Evolutionary conservation across 352 stramenopile genomes (phyloP).

Genomic region (Phytophthora aleatoria): DNA sequence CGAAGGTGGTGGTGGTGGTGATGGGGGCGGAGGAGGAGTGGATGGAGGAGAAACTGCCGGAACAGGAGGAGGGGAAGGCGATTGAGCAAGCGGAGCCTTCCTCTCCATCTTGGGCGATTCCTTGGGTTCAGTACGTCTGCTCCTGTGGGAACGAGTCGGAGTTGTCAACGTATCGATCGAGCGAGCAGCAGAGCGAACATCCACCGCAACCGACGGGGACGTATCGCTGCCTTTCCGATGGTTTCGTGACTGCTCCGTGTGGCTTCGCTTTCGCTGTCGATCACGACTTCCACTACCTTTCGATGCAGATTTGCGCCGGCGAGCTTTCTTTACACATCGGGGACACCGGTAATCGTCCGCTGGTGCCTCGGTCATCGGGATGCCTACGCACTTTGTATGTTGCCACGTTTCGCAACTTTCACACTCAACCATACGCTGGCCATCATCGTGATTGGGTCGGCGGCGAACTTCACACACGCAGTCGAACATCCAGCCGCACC

Average conservation of each 20-base stretch:
- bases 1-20: conserved; percentile 30
- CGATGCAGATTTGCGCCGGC: conserved; percentile 22
- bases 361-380: conserved; percentile 55
- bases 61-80: conserved; percentile 20
- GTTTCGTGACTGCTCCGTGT: conserved; percentile 8
- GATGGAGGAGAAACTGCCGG: conserved; percentile 23
- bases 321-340: conserved; percentile 45
- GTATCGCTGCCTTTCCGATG: conserved; percentile 25
- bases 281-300: conserved; percentile 26
- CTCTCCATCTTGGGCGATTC: conserved; percentile 25
- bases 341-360: conserved; percentile 64
- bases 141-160: conserved; percentile 24
- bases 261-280: conserved; percentile 27
- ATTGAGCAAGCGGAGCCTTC: conserved; percentile 20
- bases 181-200: conserved; percentile 27
- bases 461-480: conserved; percentile 62
- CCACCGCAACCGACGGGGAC: conserved; percentile 16
- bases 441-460: conserved; percentile 70
- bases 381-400: conserved; percentile 67
- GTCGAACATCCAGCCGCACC: conserved; percentile 75
- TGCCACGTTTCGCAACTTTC: conserved; percentile 76
- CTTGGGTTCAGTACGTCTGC: conserved; percentile 13
- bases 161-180: conserved; percentile 16
- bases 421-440: conserved; percentile 74
- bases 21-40: conserved; percentile 32